A percentile compares a stretch with the other conserved stretches of the same genome.
Conservation (phyloP, 73 alveolate genomes). For the Tetrahymena thermophila region DNA sequence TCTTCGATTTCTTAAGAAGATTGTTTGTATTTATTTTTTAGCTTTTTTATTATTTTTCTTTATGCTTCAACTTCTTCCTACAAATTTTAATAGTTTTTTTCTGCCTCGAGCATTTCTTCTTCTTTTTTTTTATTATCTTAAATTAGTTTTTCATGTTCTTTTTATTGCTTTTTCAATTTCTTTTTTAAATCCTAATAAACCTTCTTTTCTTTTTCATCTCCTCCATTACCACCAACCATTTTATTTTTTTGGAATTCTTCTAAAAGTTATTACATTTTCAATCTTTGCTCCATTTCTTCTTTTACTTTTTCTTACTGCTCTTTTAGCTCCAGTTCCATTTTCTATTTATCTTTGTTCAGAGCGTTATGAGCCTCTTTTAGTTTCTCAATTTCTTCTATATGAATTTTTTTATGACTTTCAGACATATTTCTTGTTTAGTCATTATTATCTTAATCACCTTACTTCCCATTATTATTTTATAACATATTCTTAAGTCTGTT, state of each 20-base stretch:
- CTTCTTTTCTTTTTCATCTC: conserved; percentile 70
- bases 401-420: background rate
- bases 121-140: conserved; percentile 57
- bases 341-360: conserved; percentile 29
- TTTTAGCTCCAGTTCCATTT: conserved; percentile 6
- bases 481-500: conserved; percentile 60
- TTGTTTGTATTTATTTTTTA: conserved; percentile 45
- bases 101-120: conserved; percentile 66
- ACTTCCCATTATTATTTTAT: conserved; percentile 14
- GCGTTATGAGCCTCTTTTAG: conserved; percentile 30
- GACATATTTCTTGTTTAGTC: background rate
- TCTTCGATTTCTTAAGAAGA: conserved; percentile 78
- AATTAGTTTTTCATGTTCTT: conserved; percentile 67
- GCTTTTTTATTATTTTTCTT: conserved; percentile 44
- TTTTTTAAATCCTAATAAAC: conserved; percentile 72
- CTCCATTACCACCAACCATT: conserved; percentile 41
- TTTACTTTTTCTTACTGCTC: conserved; percentile 60
- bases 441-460: background rate
- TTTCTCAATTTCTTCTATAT: conserved; percentile 24
- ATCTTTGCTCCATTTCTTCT: conserved; percentile 65
- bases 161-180: conserved; percentile 73
- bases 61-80: conserved; percentile 69
- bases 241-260: conserved; percentile 56
- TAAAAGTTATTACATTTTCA: conserved; percentile 52
- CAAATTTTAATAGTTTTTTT: conserved; percentile 50